Evolutionary conservation across 805 yeast species (phyloP), one percentile per base, ranked within the genome.

Genomic region (Yamadazyma laniorum): DNA sequence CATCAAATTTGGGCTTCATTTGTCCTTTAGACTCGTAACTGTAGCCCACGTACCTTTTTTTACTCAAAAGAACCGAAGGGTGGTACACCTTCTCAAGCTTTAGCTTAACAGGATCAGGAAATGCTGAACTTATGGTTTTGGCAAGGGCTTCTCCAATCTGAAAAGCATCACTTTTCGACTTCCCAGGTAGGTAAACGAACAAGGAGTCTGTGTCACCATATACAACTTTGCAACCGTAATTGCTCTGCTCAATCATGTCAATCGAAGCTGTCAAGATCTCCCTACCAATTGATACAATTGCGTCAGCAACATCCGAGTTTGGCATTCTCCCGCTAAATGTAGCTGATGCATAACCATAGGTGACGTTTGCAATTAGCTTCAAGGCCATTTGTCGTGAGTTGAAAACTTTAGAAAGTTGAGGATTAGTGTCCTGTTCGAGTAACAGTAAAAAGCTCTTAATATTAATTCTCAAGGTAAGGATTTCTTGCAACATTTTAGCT

Each of bases 311-410:
- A 55, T 90, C 98, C 0, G 95, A 80, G 51, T 93, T 86, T 0
- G 99, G 98, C 99, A 93, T 93, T 45, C 99, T 67, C 0, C 99
- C 99, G 6, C 96, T 87, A 54, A 84, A 93, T 0, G 96, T 79
- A 0, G 99, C 99, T 1, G 96, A 84, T 0, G 97, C 75, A 55
- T 93, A 93, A 0, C 99, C 99, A 63, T 93, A 93, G 0, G 96
- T 91, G 6, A 93, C 99, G 58, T 89, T 90, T 1, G 99, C 97
- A 29, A 89, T 81, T 33, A 91, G 65, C 54, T 93, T 93, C 45
- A 93, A 65, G 0, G 96, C 98, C 28, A 86, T 57, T 50, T 93
- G 99, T 39, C 91, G 69, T 41, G 85, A 82, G 51, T 86, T 77
- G 53, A 84, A 76, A 3, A 85, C 61, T 39, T 76, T 74, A 22